phyloP scores from a whole-genome alignment of 1,139 yeast genomes.

The Hyphopichia buzzinii region DNA sequence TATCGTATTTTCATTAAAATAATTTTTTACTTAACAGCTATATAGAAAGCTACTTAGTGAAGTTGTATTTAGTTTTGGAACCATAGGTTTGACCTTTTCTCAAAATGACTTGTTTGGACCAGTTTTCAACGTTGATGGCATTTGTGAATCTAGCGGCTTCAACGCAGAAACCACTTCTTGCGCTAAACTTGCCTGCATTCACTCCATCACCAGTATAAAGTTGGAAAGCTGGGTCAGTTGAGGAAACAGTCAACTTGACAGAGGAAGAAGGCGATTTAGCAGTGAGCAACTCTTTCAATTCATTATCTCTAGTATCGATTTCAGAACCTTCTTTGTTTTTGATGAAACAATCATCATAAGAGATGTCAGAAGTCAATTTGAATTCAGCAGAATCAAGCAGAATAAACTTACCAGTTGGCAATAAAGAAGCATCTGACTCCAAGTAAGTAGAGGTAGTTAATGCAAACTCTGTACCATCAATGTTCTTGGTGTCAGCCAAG shows the following conservation, averaged over 20 bases:
- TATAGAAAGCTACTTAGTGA: no score
- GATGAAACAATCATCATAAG: conserved; percentile 54
- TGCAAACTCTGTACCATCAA: conserved; percentile 34
- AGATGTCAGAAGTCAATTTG: conserved; percentile 17
- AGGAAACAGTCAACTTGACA: conserved; percentile 39
- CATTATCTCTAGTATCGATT: conserved; percentile 43
- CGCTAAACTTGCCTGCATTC: conserved; percentile 32
- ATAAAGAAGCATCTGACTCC: conserved; percentile 32
- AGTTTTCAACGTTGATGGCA: conserved; percentile 49
- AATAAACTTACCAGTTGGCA: conserved; percentile 54
- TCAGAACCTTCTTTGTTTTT: conserved; percentile 28
- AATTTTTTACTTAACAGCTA: no score
- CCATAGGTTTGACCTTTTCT: conserved; percentile 57
- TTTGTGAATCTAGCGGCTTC: conserved; percentile 63
- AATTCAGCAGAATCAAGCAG: conserved; percentile 22
- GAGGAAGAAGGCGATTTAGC: conserved; percentile 49
- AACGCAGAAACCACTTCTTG: conserved; percentile 60
- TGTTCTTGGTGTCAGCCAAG: conserved; percentile 22
- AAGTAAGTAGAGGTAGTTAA: conserved; percentile 29
- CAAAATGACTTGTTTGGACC: conserved; percentile 53
- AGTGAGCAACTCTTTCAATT: conserved; percentile 38
- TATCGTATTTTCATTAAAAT: no score
- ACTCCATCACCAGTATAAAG: conserved; percentile 62
- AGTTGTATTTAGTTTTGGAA: conserved; percentile 40
- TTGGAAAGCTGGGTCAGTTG: conserved; percentile 72